Evolutionary conservation across 1,284 basidiomycete species (phyloP), one percentile per base, ranked within the genome.

Genomic region (Moesziomyces sp.): DNA sequence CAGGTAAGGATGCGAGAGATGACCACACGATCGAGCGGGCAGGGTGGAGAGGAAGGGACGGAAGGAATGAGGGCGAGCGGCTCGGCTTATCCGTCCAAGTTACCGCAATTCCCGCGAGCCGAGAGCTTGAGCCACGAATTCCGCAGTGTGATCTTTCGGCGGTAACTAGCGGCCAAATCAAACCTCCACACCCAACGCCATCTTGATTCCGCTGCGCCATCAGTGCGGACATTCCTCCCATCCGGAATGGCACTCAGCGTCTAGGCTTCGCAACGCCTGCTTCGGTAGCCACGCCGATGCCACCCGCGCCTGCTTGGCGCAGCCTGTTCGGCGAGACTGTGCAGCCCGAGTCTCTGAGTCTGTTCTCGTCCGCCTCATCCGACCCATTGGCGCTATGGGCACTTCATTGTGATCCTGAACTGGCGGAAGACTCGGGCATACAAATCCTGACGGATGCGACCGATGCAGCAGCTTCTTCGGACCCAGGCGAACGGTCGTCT

Each of bases 301-400:
- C 30, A 21, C 3, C 44, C 4, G 46, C 26, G 28, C 46, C 30
- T 44, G 46, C 40, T 16, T 16, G 42, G 9, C 18, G 21, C 16
- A 51, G 56, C 2, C 74, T 53, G 53, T 89, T 91, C 78, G 83
- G 86, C 3, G 79, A 86, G 62, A 85, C 87, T 40, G 83, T 89
- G 6, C 90, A 93, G 81, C 89, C 92, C 0, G 85, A 88, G 21
- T 82, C 90, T 16, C 85, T 94, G 30, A 92, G 91, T 11, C 83
- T 94, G 16, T 92, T 94, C 79, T 93, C 92, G 8, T 92, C 92
- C 0, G 90, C 91, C 1, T 88, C 89, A 14, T 88, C 89, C 71
- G 84, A 88, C 58, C 87, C 90, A 72, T 84, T 93, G 28, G 86
- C 87, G 9, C 84, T 93, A 0, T 93, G 91, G 84, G 85, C 83